Evolutionary conservation across 192 early-diverging fungal genomes (phyloP), one percentile per base, ranked within the genome.

Genomic region (Jimgerdemannia lactiflua): DNA sequence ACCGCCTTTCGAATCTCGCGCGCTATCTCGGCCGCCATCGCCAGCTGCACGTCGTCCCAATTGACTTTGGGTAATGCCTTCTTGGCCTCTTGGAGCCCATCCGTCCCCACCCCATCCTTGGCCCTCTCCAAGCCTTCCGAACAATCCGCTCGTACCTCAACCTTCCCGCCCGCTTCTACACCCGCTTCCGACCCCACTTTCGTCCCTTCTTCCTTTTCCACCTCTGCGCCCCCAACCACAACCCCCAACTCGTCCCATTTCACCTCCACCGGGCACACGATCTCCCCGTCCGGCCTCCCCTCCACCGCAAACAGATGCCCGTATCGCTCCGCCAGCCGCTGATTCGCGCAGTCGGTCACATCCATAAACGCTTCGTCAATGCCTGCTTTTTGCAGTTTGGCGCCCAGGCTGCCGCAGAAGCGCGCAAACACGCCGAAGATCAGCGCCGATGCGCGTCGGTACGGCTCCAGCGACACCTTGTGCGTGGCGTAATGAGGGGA

Each of bases 301-400:
- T 3, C 78, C 41, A 3, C 41, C 74, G 10, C 75, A 70, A 68
- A 83, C 71, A 73, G 80, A 79, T 4, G 81, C 78, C 3, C 80
- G 70, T 84, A 86, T n/a, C 70, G 49, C 10, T 88, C 88, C 72
- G 83, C 82, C 17, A 90, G 70, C 29, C 81, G 76, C 63, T 84
- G 71, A 64, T 92, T 89, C 1, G 95, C 92, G 20, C 83, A 72
- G 43, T 89, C 89, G 1, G 96, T 92, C 4, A 94, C 84, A 76
- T 99, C 97, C 76, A 99, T 77, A 77, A 91, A 98, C 0, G 91
- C 93, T 75, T 99, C 97, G 74, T 99, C 97, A 4, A 93, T 77
- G 14, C 93, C 92, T 42, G 92, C 92, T 65, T 91, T 91, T 78
- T 92, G 86, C 64, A 92, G 84, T 2, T 81, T 88, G 11, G 85